Evolutionary conservation across 352 stramenopile species (phyloP), one percentile per base, ranked within the genome.

Genomic region (Phytophthora cajani): DNA sequence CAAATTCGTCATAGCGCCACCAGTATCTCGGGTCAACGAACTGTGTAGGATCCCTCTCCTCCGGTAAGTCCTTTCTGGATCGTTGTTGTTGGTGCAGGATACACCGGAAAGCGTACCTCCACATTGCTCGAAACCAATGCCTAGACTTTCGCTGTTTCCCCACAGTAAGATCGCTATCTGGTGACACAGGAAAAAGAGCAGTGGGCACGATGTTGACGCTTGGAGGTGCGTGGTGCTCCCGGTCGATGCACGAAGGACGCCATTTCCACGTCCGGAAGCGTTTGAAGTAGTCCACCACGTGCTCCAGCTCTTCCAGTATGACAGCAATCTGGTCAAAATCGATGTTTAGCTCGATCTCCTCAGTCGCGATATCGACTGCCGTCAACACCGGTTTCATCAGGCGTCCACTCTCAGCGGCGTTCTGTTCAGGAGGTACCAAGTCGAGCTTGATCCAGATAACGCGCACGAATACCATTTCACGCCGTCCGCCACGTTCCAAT

Each of bases 371-470:
- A 42, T 93, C 85, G 21, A 89, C 14, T 27, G 85, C 82, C 40
- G 55, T 62, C 21, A 93, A 40, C 19, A 68, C 44, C 33, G 61
- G 56, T 3, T 47, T 54, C 1, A 50, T 9, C 0, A 36, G 23
- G 21, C 30, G 11, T 40, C 32, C 60, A 32, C 32, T 58, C 17
- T 36, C 55, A 3, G 11, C 32, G 33, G 61, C 5, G 54, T 51
- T 51, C 57, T 40, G 40, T 17, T 54, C 27, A 8, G 36, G 6
- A 7, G 73, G 75, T 17, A 75, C 63, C 9, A 92, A 73, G 51
- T 93, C 87, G 6, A 91, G 62, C 33, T 93, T 92, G 55, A 90
- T 27, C 82, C 86, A 91, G 16, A 93, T 54, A 19, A 77, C 77
- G 1, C 74, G 78, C 25, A 84, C 72, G 42, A 80, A 81, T 12